phyloP scores from a whole-genome alignment of 2,329 filamentous ascomycete species.

The Aspergillus sp. region DNA sequence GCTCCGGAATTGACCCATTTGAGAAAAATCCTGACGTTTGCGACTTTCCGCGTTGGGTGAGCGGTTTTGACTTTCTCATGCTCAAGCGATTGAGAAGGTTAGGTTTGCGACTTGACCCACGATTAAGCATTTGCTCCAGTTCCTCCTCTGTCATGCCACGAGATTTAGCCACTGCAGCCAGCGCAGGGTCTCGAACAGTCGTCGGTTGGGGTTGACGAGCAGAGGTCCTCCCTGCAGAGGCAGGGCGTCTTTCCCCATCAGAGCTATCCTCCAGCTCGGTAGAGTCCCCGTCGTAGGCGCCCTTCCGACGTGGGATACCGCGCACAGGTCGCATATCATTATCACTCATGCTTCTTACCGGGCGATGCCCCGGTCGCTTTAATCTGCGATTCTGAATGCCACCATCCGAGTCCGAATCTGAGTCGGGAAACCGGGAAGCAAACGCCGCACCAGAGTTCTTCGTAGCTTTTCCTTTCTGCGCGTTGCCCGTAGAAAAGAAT shows the following conservation, averaged over 20 bases:
- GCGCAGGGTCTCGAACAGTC: conserved; percentile 28
- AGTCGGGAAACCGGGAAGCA: conserved; percentile 58
- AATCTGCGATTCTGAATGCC: conserved; percentile 44
- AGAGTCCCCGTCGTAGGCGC: conserved; percentile 62
- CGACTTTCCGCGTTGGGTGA: conserved; percentile 43
- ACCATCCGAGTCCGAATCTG: conserved; percentile 68
- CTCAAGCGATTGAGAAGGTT: conserved; percentile 36
- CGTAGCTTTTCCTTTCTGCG: conserved; percentile 28
- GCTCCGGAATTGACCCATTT: conserved; percentile 5
- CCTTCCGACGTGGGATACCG: conserved; percentile 59
- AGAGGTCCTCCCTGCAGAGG: conserved; percentile 15
- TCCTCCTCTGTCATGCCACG: conserved; percentile 54
- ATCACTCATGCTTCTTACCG: conserved; percentile 73
- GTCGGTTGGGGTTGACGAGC: conserved; percentile 9
- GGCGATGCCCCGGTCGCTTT: conserved; percentile 54
- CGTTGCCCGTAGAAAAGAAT: conserved; percentile 41
- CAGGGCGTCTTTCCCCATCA: conserved; percentile 45
- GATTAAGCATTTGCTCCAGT: conserved; percentile 35
- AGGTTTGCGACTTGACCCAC: conserved; percentile 28
- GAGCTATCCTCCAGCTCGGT: conserved; percentile 63
- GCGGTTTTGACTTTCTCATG: conserved; percentile 27
- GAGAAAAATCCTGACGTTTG: conserved; percentile 49
- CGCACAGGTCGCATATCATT: conserved; percentile 64
- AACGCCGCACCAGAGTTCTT: conserved; percentile 30
- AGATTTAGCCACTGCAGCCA: conserved; percentile 46